Evolutionary conservation across 2,329 filamentous ascomycete genomes (phyloP).

Genomic region (Pseudocercospora eumusae): DNA sequence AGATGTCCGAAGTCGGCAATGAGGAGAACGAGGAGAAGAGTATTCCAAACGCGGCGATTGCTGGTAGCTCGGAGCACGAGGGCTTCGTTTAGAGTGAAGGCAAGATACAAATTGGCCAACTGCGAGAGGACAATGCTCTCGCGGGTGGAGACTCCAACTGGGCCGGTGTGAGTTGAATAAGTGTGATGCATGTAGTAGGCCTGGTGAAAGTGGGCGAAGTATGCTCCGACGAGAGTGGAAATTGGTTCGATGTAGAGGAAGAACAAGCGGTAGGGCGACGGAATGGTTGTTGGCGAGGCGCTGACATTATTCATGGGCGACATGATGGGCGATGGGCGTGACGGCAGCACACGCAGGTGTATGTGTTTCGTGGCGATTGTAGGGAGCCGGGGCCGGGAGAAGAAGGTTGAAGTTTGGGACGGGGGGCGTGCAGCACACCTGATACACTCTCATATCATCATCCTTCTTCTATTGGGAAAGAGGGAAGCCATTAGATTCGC

Average conservation of each 20-base stretch:
- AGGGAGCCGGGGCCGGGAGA: conserved; percentile 1
- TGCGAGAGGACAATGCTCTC: conserved; percentile 67
- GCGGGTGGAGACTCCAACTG: conserved; percentile 57
- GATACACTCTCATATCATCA: too few relatives aligned
- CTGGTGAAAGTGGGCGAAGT: conserved; percentile 55
- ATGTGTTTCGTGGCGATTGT: background rate
- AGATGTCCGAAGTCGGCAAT: conserved; percentile 77
- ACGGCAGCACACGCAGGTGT: conserved; percentile 11
- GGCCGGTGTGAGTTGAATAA: conserved; percentile 48
- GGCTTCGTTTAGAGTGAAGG: conserved; percentile 76
- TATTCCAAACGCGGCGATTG: conserved; percentile 69
- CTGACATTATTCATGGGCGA: conserved; percentile 1
- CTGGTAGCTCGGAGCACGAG: conserved; percentile 69
- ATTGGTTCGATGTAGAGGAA: conserved; percentile 72
- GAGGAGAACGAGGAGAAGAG: conserved; percentile 66
- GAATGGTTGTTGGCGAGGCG: conserved; percentile 50
- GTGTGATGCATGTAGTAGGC: conserved; percentile 65
- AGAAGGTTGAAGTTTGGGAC: conserved; percentile 2
- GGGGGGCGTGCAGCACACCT: too few relatives aligned
- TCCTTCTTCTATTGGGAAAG: too few relatives aligned
- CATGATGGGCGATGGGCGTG: conserved; percentile 11
- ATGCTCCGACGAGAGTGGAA: conserved; percentile 56
- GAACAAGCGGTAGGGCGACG: conserved; percentile 66
- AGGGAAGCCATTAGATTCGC: too few relatives aligned
- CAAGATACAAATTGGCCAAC: conserved; percentile 75